These are phyloP conservation scores for Gracilariopsis chorda DNA, from an alignment of 23 red algal genomes.

Conservation along the genomic window DNA sequence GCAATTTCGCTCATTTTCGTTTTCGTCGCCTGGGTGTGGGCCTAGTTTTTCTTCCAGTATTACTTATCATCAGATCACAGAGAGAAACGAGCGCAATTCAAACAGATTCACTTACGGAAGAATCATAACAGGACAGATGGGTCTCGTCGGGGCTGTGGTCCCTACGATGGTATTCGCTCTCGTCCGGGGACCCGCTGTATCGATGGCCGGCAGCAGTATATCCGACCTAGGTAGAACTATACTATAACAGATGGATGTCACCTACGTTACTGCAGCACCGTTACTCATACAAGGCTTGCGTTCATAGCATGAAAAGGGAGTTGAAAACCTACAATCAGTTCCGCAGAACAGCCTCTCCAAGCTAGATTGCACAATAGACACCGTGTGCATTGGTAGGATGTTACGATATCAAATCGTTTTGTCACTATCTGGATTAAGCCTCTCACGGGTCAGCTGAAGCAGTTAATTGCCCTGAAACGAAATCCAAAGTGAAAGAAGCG, in stretches of 20 bases:
- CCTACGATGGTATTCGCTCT: constrained; percentile 70
- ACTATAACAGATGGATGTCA: constrained; percentile 35
- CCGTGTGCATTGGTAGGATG: constrained; percentile 63
- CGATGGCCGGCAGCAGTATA: constrained; percentile 58
- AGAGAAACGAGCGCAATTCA: not conserved
- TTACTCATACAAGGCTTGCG: constrained; percentile 63
- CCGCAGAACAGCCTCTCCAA: constrained; percentile 62
- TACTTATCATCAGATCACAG: constrained; percentile 37
- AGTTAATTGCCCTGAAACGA: constrained; percentile 10
- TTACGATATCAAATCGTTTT: constrained; percentile 58
- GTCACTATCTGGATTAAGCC: constrained; percentile 40
- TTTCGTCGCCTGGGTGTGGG: constrained; percentile 68
- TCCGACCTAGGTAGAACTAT: constrained; percentile 25
- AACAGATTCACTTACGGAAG: not conserved
- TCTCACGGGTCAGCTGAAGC: constrained; percentile 43
- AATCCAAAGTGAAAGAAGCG: constrained; percentile 38
- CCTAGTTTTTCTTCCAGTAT: constrained; percentile 61
- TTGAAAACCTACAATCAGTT: constrained; percentile 60
- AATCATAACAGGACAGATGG: not conserved
- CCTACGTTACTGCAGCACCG: constrained; percentile 64
- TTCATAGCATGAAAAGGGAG: constrained; percentile 54
- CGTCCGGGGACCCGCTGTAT: constrained; percentile 67
- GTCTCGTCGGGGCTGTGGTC: constrained; percentile 60
- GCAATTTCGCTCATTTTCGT: too few species aligned
- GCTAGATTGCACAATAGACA: constrained; percentile 69